Percentiles rank a stretch among this genome's conserved stretches.
Conservation (phyloP, 768 basidiomycete species). For the Artomyces pyxidatus region DNA sequence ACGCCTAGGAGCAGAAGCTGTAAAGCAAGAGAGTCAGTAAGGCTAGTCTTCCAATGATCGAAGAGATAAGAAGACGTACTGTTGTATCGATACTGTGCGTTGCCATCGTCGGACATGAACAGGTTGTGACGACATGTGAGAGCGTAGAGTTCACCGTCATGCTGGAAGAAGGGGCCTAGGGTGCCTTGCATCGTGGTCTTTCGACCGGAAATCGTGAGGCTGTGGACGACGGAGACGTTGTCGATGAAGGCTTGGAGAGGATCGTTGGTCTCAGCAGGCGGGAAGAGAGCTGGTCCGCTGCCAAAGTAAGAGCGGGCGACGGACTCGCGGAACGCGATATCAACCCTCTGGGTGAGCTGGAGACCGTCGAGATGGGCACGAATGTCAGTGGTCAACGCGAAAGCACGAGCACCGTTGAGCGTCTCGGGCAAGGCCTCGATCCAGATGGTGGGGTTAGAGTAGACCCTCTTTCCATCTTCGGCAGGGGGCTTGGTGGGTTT, state of each 20-base stretch:
- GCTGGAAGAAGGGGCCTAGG: conserved; percentile 28
- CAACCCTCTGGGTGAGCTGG: conserved; percentile 13
- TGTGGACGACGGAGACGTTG: conserved; percentile 27
- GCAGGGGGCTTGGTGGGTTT: conserved; percentile 20
- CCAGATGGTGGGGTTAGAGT: conserved; percentile 20
- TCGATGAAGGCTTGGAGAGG: conserved; percentile 29
- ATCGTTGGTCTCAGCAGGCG: conserved; percentile 17
- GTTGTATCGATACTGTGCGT: conserved; percentile 7
- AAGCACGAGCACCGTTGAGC: conserved; percentile 17
- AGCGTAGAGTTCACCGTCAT: conserved; percentile 24
- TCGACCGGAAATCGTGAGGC: conserved; percentile 28
- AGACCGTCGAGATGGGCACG: conserved; percentile 12
- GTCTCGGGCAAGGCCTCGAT: conserved; percentile 20
- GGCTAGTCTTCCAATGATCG: conserved; percentile 7
- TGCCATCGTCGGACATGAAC: conserved; percentile 1
- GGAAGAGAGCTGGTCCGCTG: conserved; percentile 17
- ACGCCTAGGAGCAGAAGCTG: conserved; percentile 17
- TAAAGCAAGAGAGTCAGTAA: conserved; percentile 13
- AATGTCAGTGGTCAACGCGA: conserved; percentile 14
- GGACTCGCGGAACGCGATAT: conserved; percentile 22
- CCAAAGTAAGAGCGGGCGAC: conserved; percentile 1
- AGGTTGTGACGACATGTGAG: conserved; percentile 28
- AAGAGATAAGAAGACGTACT: conserved; percentile 6
- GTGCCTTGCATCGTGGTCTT: conserved; percentile 30
- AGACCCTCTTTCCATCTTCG: conserved; percentile 18